Percentiles rank a stretch among this genome's conserved stretches.
phyloP scores from a whole-genome alignment of 768 basidiomycete genomes.

The Tulasnella sp. region DNA sequence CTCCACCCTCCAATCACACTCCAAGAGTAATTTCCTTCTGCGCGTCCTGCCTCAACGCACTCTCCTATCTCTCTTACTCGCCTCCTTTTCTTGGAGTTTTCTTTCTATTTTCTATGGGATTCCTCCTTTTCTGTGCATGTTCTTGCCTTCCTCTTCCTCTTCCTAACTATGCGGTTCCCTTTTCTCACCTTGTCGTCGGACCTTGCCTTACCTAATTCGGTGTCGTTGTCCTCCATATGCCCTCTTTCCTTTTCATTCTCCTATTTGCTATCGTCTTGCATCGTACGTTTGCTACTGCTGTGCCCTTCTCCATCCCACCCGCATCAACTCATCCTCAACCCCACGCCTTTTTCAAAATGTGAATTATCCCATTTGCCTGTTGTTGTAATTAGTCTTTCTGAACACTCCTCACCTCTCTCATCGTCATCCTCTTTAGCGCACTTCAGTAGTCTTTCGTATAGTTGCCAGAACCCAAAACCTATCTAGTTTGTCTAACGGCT shows the following conservation, averaged over 20 bases:
- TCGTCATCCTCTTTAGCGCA: neutral
- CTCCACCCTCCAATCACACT: neutral
- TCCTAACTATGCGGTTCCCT: neutral
- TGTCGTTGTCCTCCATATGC: neutral
- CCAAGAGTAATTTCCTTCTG: neutral
- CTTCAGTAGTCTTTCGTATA: neutral
- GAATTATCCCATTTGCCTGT: slow-evolving; percentile 5
- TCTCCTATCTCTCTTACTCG: neutral
- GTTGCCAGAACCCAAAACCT: neutral
- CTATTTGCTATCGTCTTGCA: neutral
- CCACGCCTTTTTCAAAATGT: slow-evolving; percentile 12
- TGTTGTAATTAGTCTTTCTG: slow-evolving; percentile 7
- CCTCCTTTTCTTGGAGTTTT: neutral
- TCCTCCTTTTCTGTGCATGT: neutral
- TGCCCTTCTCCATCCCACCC: neutral
- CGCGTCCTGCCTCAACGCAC: neutral
- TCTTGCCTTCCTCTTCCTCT: neutral
- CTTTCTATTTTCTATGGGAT: neutral
- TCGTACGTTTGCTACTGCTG: neutral
- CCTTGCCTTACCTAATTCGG: slow-evolving; percentile 13
- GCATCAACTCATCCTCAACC: neutral
- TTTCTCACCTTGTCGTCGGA: neutral
- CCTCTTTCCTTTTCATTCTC: neutral
- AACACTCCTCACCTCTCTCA: slow-evolving; percentile 3
- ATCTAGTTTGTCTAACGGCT: neutral